Evolutionary conservation across 805 yeast genomes (phyloP).

Genomic region (Candida dajiaensis): DNA sequence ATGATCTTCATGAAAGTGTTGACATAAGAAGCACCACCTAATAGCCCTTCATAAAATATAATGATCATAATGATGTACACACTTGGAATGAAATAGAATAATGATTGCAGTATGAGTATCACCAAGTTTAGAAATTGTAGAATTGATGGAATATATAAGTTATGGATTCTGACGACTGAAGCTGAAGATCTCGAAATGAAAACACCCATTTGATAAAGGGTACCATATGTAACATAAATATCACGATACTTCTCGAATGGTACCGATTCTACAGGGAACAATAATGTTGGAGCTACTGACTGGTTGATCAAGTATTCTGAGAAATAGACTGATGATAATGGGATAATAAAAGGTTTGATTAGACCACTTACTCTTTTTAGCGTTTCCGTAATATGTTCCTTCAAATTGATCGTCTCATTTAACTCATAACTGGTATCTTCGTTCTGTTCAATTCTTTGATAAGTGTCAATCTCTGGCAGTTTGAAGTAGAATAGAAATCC

Average conservation of each 20-base stretch:
- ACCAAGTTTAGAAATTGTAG: conserved; percentile 63
- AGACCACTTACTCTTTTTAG: conserved; percentile 35
- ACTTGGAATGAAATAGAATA: conserved; percentile 47
- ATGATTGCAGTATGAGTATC: conserved; percentile 58
- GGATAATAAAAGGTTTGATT: conserved; percentile 69
- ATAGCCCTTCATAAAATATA: conserved; percentile 79
- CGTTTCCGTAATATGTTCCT: conserved; percentile 17
- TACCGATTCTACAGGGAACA: conserved; percentile 65
- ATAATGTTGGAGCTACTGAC: conserved; percentile 82
- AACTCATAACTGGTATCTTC: not conserved
- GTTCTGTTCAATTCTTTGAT: conserved; percentile 4
- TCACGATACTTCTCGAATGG: conserved; percentile 75
- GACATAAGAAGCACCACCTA: conserved; percentile 89
- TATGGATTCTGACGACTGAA: conserved; percentile 49
- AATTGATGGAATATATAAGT: conserved; percentile 54
- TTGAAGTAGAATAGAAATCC: conserved; percentile 39
- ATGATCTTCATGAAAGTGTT: conserved; percentile 79
- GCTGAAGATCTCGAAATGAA: conserved; percentile 87
- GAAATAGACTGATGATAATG: conserved; percentile 75
- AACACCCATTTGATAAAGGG: conserved; percentile 88
- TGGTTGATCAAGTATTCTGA: conserved; percentile 89
- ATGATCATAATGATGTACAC: conserved; percentile 59
- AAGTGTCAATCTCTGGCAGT: conserved; percentile 15
- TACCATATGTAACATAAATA: conserved; percentile 85
- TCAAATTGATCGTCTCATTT: not conserved